Evolutionary conservation across 2,329 filamentous ascomycete species (phyloP), one percentile per base, ranked within the genome.

Genomic region (Cladophialophora chaetospira): DNA sequence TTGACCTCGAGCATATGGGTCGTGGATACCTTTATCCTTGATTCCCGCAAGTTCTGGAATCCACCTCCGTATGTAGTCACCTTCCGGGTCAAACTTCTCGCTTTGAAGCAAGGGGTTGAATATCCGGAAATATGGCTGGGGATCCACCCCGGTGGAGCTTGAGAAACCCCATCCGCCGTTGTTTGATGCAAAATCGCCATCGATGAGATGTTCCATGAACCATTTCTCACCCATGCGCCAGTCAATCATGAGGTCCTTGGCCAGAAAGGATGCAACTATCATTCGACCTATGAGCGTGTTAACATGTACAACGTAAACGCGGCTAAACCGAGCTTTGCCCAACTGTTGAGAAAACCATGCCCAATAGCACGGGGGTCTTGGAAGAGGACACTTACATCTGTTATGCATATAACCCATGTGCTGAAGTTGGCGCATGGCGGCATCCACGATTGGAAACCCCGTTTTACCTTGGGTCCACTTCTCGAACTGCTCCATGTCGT

Each of bases 101-200:
- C 88, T 90, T 75, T 96, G 91, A 15, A 89, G 74, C 42, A 91
- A 70, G 0, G 91, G 91, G 66, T 95, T 96, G 73, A 96, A 96
- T 49, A 96, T 88, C 5, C 91, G 82, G 62, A 96, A 96, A 69
- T 95, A 96, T 0, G 91, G 91, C 72, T 96, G 89, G 1, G 90
- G 88, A 70, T 95, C 90, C 5, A 91, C 88, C 1, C 89, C 88
- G 0, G 86, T 86, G 15, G 80, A 83, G 3, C 87, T 85, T 21
- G 79, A 73, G 63, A 86, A 87, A 0, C 84, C 85, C 84, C 85
- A 88, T 0, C 85, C 85, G 6, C 85, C 84, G 60, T 89, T 91
- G 70, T 93, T 93, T 56, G 83, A 87, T 0, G 88, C 87, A 68
- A 92, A 90, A 68, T 92, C 89, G 13, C 88, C 88, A 66, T 93